Percentiles rank a stretch among this genome's conserved stretches.
Conservation (phyloP, 2,329 filamentous ascomycete genomes). For the Talaromyces sp. region DNA sequence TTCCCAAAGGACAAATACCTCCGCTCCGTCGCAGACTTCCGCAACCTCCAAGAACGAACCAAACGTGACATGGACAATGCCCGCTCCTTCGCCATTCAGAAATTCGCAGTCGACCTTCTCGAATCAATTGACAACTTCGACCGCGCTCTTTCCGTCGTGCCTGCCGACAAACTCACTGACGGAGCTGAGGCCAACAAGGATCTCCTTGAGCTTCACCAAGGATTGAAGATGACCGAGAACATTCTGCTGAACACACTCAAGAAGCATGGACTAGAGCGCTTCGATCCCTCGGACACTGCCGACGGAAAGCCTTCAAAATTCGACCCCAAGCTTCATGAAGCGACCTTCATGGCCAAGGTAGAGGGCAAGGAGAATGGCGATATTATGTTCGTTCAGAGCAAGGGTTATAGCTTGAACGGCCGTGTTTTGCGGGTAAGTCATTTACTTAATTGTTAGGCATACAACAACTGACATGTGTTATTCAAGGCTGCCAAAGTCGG, state of each 20-base stretch:
- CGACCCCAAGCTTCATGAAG: conserved; percentile 95
- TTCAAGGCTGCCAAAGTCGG: conserved; percentile 81
- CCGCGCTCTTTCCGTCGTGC: conserved; percentile 79
- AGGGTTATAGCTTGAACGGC: conserved; percentile 93
- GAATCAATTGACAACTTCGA: conserved; percentile 97
- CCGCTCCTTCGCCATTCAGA: conserved; percentile 88
- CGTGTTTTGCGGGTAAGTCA: conserved; percentile 69
- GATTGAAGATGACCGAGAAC: conserved; percentile 90
- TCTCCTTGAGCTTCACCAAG: conserved; percentile 76
- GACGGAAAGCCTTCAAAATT: conserved; percentile 72
- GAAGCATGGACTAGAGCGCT: conserved; percentile 91
- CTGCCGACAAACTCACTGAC: conserved; percentile 66
- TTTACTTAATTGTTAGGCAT: not conserved
- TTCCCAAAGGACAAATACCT: conserved; percentile 80
- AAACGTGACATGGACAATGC: conserved; percentile 84
- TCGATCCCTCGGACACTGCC: conserved; percentile 63
- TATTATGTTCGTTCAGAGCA: conserved; percentile 90
- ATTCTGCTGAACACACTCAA: conserved; percentile 84
- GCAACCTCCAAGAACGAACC: conserved; percentile 94
- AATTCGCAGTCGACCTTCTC: conserved; percentile 90
- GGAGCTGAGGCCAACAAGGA: conserved; percentile 63
- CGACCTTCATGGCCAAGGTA: conserved; percentile 88
- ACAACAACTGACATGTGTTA: conserved; percentile 20
- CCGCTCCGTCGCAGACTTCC: conserved; percentile 92
- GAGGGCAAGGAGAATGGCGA: conserved; percentile 84